phyloP scores from a whole-genome alignment of 2,329 filamentous ascomycete genomes.

The Penicillium sp. region DNA sequence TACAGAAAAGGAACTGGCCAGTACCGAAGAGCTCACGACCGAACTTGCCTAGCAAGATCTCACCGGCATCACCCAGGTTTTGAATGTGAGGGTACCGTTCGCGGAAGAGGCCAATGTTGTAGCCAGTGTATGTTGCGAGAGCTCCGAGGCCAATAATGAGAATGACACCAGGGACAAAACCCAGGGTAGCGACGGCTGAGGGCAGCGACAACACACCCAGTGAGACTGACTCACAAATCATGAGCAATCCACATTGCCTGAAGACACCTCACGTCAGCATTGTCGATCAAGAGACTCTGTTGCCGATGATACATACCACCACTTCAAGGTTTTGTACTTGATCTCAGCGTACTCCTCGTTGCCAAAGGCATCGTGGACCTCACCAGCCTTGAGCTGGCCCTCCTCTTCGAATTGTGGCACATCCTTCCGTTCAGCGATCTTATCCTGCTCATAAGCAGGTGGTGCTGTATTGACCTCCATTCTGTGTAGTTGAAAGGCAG shows the following conservation, averaged over 20 bases:
- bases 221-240: conserved; percentile 30
- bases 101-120: conserved; percentile 60
- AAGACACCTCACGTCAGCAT: background rate
- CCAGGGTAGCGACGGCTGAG: conserved; percentile 24
- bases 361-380: conserved; percentile 27
- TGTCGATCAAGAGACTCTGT: background rate
- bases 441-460: conserved; percentile 22
- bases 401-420: conserved; percentile 19
- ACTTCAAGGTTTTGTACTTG: conserved; percentile 29
- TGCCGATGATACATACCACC: conserved; percentile 20
- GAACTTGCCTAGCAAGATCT: conserved; percentile 60
- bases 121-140: conserved; percentile 60
- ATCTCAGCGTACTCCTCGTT: conserved; percentile 29
- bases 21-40: conserved; percentile 63
- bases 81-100: conserved; percentile 58
- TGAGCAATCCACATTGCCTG: conserved; percentile 28
- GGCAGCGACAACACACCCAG: conserved; percentile 27
- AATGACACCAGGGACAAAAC: conserved; percentile 46
- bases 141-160: conserved; percentile 56
- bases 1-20: conserved; percentile 63
- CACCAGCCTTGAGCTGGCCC: conserved; percentile 21
- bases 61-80: conserved; percentile 67
- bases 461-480: conserved; percentile 23
- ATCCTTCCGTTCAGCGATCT: conserved; percentile 22
- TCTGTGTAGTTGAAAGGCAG: conserved; percentile 6